Evolutionary conservation across 805 yeast species (phyloP), one percentile per base, ranked within the genome.

Genomic region (Nematodospora valgi): DNA sequence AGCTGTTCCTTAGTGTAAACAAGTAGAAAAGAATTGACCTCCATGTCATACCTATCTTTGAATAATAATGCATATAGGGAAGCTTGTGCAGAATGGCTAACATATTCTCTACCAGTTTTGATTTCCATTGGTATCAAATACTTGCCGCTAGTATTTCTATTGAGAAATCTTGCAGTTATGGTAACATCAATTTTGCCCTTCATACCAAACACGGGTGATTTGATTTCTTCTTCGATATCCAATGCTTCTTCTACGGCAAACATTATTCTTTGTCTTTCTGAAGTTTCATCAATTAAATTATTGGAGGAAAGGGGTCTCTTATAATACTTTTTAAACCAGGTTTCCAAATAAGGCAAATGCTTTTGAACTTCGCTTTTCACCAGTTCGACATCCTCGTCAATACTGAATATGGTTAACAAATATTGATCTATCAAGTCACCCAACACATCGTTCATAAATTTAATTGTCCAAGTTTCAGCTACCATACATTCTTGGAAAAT

Each of bases 181-280:
- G 96, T 87, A 3, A 82, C 96, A 62, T 93, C 99, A 12, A 89
- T 78, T 47, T 82, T 76, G 0, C 99, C 99, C 46, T 86, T 77
- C 6, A 93, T 59, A 0, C 99, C 99, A 62, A 74, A 88, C 52
- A 76, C 72, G 0, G 97, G 95, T 0, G 97, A 86, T 87, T 95
- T 80, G 10, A 93, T 81, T 47, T 80, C 84, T 49, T 93, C 97
- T 57, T 93, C 99, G 7, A 86, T 76, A 50, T 86, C 96, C 22
- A 86, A 63, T 6, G 88, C 74, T 38, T 81, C 78, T 11, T 76
- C 65, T 0, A 84, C 78, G 0, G 81, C 66, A 27, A 80, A 64
- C 8, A 60, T 59, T 1, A 73, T 55, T 10, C 59, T 54, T 15
- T 59, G 58, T n/a, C 48, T 53, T 15, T 45, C 34, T 20, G 47